Evolutionary conservation across 768 basidiomycete genomes (phyloP).

Genomic region (Trametes coccinea): DNA sequence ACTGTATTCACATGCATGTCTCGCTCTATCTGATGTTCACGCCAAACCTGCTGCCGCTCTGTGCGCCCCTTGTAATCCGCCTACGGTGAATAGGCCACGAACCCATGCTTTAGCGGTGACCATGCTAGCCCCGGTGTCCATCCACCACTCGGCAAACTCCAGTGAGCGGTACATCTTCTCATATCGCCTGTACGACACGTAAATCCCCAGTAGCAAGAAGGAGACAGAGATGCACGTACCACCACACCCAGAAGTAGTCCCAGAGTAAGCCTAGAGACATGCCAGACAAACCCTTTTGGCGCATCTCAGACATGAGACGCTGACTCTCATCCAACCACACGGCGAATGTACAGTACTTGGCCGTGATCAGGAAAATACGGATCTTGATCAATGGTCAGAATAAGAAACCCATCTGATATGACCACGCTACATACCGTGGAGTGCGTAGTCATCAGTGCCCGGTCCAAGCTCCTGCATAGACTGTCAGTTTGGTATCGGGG

Average conservation of each 20-base stretch:
- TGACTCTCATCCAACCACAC: conserved; percentile 71
- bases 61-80: conserved; percentile 68
- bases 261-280: conserved; percentile 46
- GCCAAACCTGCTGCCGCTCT: conserved; percentile 71
- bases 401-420: background rate
- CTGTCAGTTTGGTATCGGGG: background rate
- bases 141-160: conserved; percentile 53
- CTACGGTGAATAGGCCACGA: conserved; percentile 57
- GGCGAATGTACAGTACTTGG: conserved; percentile 81
- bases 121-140: conserved; percentile 62
- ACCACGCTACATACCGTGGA: conserved; percentile 53
- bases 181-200: conserved; percentile 53
- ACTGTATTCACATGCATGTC: background rate
- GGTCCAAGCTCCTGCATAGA: conserved; percentile 68
- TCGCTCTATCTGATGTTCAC: conserved; percentile 19
- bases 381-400: conserved; percentile 41
- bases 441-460: conserved; percentile 85
- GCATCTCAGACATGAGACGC: conserved; percentile 41
- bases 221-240: conserved; percentile 41
- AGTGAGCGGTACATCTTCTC: conserved; percentile 52
- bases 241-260: conserved; percentile 64
- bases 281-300: conserved; percentile 44
- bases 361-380: conserved; percentile 89
- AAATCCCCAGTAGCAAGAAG: background rate
- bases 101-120: conserved; percentile 64